A percentile compares a stretch with the other conserved stretches of the same genome.
Conservation (phyloP, 2,329 filamentous ascomycete species). For the Fusarium hainanense region DNA sequence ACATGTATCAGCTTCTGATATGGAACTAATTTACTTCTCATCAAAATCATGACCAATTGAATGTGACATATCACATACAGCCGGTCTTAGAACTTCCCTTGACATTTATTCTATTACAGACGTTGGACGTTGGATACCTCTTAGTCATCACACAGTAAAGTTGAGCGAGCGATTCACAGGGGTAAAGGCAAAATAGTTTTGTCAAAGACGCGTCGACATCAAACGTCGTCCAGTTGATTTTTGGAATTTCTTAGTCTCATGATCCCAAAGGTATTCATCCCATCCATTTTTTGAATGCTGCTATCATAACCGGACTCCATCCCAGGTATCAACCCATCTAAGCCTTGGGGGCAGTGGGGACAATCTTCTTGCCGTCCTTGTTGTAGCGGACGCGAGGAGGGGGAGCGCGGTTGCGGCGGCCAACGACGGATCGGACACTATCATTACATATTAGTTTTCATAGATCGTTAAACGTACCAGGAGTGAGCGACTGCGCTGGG, state of each 20-base stretch:
- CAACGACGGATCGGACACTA: constrained; percentile 96
- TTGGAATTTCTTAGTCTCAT: constrained; percentile 48
- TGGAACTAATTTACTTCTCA: background rate
- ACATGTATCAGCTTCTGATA: background rate
- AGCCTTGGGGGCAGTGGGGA: constrained; percentile 70
- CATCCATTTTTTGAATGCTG: constrained; percentile 53
- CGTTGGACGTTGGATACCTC: background rate
- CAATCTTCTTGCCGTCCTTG: constrained; percentile 99
- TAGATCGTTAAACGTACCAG: constrained; percentile 41
- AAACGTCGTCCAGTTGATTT: constrained; percentile 46
- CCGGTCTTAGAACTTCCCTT: background rate
- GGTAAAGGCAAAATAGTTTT: background rate
- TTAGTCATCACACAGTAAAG: background rate
- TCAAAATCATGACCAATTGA: background rate
- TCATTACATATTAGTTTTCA: constrained; percentile 56
- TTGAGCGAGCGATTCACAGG: background rate
- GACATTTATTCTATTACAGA: background rate
- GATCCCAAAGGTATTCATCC: constrained; percentile 51
- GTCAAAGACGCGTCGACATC: constrained; percentile 38
- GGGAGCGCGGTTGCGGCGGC: constrained; percentile 98
- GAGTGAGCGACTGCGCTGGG: constrained; percentile 16
- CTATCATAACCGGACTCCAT: constrained; percentile 55
- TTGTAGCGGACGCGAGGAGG: constrained; percentile 99
- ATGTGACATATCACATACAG: background rate
- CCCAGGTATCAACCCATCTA: constrained; percentile 50